Percentiles rank a stretch among this genome's conserved stretches.
Conservation (phyloP, 2,329 filamentous ascomycete species). For the Cyclaneusma minus region DNA sequence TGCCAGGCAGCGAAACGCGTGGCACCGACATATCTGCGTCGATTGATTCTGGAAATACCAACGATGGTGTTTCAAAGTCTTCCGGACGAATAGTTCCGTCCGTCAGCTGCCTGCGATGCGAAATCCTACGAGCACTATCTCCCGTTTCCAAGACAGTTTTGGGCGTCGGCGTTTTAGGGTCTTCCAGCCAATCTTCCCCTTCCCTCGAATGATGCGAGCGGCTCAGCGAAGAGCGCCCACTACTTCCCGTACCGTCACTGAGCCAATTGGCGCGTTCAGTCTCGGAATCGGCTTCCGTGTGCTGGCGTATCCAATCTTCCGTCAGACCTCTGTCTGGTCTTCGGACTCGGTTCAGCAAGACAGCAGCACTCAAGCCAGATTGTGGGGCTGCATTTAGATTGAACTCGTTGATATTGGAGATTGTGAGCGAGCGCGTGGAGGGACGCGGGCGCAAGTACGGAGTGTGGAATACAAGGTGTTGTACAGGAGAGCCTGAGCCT, state of each 20-base stretch:
- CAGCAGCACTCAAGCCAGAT: slow-evolving; percentile 30
- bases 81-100: no score
- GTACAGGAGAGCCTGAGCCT: slow-evolving; percentile 42
- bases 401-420: slow-evolving; percentile 16
- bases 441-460: slow-evolving; percentile 45
- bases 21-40: no score
- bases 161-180: slow-evolving; percentile 18
- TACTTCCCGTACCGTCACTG: slow-evolving; percentile 60
- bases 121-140: slow-evolving; percentile 7
- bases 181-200: slow-evolving; percentile 30
- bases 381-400: no score
- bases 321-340: slow-evolving; percentile 49
- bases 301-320: slow-evolving; percentile 76
- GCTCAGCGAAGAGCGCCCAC: slow-evolving; percentile 62
- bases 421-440: slow-evolving; percentile 21
- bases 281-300: slow-evolving; percentile 51
- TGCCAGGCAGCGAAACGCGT: no score
- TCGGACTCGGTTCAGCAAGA: slow-evolving; percentile 47
- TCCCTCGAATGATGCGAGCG: slow-evolving; percentile 41
- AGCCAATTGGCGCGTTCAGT: slow-evolving; percentile 68
- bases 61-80: no score
- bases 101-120: no score
- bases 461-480: slow-evolving; percentile 44
- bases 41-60: no score
- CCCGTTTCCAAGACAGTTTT: slow-evolving; percentile 13